Percentiles rank a stretch among this genome's conserved stretches.
Conservation (phyloP, 2,329 filamentous ascomycete species). For the Cytospora mali region DNA sequence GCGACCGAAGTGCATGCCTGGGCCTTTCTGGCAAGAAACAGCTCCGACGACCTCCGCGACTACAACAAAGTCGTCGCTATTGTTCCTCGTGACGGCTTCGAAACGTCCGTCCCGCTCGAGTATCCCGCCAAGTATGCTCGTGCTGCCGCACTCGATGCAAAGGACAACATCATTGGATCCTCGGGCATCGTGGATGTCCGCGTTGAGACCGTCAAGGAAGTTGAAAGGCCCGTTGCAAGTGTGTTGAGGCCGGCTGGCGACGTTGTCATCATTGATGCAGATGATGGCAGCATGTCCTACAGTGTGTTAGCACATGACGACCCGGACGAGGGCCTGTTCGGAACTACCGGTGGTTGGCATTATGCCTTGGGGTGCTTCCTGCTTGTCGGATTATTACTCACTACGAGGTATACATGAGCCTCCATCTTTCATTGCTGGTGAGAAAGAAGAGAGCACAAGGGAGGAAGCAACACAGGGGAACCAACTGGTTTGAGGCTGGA, state of each 20-base stretch:
- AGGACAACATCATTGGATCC: constrained; percentile 11
- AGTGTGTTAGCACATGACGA: neutral
- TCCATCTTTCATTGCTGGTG: neutral
- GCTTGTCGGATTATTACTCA: neutral
- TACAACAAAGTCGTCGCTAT: constrained; percentile 10
- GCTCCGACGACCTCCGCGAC: constrained; percentile 6
- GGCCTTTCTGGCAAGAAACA: constrained; percentile 20
- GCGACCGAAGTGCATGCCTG: constrained; percentile 35
- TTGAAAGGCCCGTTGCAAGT: constrained; percentile 1
- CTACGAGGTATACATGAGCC: neutral
- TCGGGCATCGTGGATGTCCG: constrained; percentile 17
- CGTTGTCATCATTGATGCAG: constrained; percentile 5
- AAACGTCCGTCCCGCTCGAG: constrained; percentile 7
- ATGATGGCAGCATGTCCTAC: neutral
- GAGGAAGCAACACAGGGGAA: too few species aligned
- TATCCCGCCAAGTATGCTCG: constrained; percentile 10
- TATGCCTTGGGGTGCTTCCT: neutral
- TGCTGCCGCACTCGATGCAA: constrained; percentile 13
- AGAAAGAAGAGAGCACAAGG: too few species aligned
- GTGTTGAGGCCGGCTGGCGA: constrained; percentile 3
- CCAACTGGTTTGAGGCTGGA: too few species aligned
- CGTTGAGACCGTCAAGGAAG: neutral
- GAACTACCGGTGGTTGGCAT: neutral
- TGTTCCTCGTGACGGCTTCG: constrained; percentile 14
- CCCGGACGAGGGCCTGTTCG: neutral